Evolutionary conservation across 2,329 filamentous ascomycete species (phyloP).

Genomic region (Xylariales sp.): DNA sequence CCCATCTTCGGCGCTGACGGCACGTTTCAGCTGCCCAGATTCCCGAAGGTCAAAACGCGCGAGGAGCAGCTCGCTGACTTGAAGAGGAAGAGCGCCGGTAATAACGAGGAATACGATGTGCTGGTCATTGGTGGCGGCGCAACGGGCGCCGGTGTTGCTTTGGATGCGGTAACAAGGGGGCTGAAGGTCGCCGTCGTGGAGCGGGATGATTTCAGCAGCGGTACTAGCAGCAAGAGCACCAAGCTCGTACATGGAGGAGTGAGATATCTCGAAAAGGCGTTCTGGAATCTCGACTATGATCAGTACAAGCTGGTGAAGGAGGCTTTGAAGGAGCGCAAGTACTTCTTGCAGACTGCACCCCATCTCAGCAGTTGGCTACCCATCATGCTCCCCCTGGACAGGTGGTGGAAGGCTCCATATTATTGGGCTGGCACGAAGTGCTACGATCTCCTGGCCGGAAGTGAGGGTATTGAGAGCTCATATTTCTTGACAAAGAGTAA

Average conservation of each 20-base stretch:
- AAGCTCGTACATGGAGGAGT: slow-evolving; percentile 76
- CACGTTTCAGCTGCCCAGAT: slow-evolving; percentile 60
- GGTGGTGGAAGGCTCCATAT: slow-evolving; percentile 74
- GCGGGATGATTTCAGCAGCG: slow-evolving; percentile 68
- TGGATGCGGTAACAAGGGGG: slow-evolving; percentile 67
- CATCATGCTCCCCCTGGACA: slow-evolving; percentile 70
- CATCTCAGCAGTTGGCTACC: slow-evolving; percentile 70
- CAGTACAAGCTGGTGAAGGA: slow-evolving; percentile 69
- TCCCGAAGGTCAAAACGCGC: slow-evolving; percentile 58
- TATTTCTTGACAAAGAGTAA: slow-evolving; percentile 86
- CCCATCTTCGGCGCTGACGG: slow-evolving; percentile 66
- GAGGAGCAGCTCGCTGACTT: slow-evolving; percentile 61
- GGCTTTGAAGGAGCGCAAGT: slow-evolving; percentile 68
- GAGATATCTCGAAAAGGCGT: slow-evolving; percentile 69
- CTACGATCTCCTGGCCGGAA: slow-evolving; percentile 80
- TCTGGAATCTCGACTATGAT: slow-evolving; percentile 70
- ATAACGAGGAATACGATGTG: slow-evolving; percentile 58
- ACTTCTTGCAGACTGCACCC: slow-evolving; percentile 69
- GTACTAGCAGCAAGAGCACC: slow-evolving; percentile 71
- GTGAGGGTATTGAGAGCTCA: slow-evolving; percentile 82
- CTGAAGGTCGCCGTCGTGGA: slow-evolving; percentile 69
- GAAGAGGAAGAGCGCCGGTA: slow-evolving; percentile 38
- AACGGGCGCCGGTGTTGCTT: slow-evolving; percentile 65
- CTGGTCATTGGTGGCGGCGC: slow-evolving; percentile 68
- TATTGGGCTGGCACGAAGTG: slow-evolving; percentile 75